These are phyloP conservation scores for Lichtheimia hyalospora DNA, from an alignment of 371 early-diverging fungal species.

Conservation along the genomic window DNA sequence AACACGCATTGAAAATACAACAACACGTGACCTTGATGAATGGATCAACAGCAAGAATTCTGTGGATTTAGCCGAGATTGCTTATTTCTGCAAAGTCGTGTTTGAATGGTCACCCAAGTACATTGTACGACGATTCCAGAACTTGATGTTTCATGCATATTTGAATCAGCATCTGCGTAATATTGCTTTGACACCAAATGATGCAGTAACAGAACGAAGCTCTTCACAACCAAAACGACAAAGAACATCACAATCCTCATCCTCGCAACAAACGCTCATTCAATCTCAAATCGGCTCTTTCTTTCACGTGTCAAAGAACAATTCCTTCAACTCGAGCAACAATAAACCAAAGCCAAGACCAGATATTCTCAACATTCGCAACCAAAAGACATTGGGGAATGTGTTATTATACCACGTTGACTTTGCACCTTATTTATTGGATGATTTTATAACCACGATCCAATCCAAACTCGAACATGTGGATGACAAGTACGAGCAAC, in stretches of 20 bases:
- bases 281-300: background rate
- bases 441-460: background rate
- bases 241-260: too few species aligned
- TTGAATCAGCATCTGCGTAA: slow-evolving; percentile 1
- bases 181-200: background rate
- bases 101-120: slow-evolving; percentile 8
- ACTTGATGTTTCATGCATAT: slow-evolving; percentile 5
- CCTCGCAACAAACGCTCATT: too few species aligned
- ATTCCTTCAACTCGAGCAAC: too few species aligned
- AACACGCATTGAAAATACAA: background rate
- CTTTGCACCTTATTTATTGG: background rate
- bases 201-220: background rate
- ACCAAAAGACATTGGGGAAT: background rate
- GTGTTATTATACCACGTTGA: background rate
- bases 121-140: slow-evolving; percentile 3
- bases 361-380: background rate
- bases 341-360: background rate
- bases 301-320: background rate
- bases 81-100: slow-evolving; percentile 10
- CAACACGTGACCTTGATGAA: background rate
- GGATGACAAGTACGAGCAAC: background rate
- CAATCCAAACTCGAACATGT: background rate
- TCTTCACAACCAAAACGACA: too few species aligned
- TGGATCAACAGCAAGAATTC: background rate
- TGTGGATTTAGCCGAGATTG: slow-evolving; percentile 4